A percentile compares a stretch with the other conserved stretches of the same genome.
phyloP scores from a whole-genome alignment of 495 filamentous ascomycete genomes.

The Chaetomium tenue region DNA sequence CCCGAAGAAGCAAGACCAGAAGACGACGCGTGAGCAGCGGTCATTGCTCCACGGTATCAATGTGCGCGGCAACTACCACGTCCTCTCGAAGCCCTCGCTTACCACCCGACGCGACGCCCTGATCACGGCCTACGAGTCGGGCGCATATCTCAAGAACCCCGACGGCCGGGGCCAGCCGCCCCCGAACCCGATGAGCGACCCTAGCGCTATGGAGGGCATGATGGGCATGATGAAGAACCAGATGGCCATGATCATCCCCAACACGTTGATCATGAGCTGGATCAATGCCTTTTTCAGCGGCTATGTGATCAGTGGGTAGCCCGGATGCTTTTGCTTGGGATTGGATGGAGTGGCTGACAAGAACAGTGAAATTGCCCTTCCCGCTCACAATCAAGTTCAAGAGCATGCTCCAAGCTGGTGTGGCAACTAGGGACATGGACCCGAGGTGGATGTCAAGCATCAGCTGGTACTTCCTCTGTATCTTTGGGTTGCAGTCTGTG shows the following conservation, averaged over 20 bases:
- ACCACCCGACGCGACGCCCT: slow-evolving; percentile 74
- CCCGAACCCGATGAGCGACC: slow-evolving; percentile 93
- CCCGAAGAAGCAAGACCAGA: slow-evolving; percentile 76
- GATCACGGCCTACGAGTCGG: slow-evolving; percentile 74
- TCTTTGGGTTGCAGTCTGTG: slow-evolving; percentile 95
- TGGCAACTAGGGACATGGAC: slow-evolving; percentile 92
- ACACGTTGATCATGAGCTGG: slow-evolving; percentile 99
- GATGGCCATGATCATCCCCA: slow-evolving; percentile 99
- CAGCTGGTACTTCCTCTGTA: slow-evolving; percentile 97
- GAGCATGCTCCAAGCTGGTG: slow-evolving; percentile 96
- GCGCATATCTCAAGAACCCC: slow-evolving; percentile 85
- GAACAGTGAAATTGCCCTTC: slow-evolving; percentile 88
- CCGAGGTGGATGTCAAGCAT: slow-evolving; percentile 97
- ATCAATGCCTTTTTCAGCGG: slow-evolving; percentile 98
- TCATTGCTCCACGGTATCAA: slow-evolving; percentile 81
- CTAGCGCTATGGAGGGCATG: slow-evolving; percentile 98
- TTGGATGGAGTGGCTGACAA: slow-evolving; percentile 13
- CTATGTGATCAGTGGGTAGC: slow-evolving; percentile 84
- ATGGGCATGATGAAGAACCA: slow-evolving; percentile 99
- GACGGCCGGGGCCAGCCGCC: slow-evolving; percentile 80
- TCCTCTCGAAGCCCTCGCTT: slow-evolving; percentile 74
- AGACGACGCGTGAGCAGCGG: slow-evolving; percentile 80
- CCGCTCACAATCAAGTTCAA: slow-evolving; percentile 98
- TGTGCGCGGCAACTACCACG: slow-evolving; percentile 73
- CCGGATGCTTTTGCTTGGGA: too few species aligned